Evolutionary conservation across 495 filamentous ascomycete species (phyloP).

Genomic region (Geoglossum glabrum): DNA sequence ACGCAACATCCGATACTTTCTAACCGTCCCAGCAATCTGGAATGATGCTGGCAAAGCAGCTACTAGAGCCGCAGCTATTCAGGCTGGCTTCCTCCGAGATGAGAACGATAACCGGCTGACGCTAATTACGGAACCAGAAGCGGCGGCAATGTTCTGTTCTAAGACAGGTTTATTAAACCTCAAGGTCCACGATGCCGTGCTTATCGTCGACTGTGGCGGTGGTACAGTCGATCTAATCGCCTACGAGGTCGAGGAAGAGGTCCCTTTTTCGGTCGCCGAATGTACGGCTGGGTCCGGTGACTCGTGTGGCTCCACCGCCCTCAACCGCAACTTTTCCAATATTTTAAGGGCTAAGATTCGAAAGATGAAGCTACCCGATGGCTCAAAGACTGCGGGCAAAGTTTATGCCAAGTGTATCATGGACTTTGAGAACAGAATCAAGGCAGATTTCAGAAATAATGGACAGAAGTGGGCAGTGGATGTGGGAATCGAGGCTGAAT

Average conservation of each 20-base stretch:
- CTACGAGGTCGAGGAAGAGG: slow-evolving; percentile 58
- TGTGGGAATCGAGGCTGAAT: slow-evolving; percentile 58
- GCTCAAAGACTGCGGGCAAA: slow-evolving; percentile 51
- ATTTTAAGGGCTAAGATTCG: slow-evolving; percentile 56
- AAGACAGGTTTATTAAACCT: slow-evolving; percentile 55
- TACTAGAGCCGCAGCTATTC: slow-evolving; percentile 49
- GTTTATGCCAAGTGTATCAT: slow-evolving; percentile 66
- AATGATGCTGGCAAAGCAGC: slow-evolving; percentile 60
- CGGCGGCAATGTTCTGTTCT: slow-evolving; percentile 52
- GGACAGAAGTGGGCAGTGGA: slow-evolving; percentile 62
- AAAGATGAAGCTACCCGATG: slow-evolving; percentile 60
- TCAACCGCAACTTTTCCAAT: slow-evolving; percentile 59
- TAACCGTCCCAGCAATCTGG: slow-evolving; percentile 59
- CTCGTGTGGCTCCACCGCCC: slow-evolving; percentile 52
- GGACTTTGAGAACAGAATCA: slow-evolving; percentile 65
- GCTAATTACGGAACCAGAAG: slow-evolving; percentile 51
- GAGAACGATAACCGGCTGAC: slow-evolving; percentile 58
- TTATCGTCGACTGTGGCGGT: slow-evolving; percentile 59
- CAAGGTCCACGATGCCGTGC: slow-evolving; percentile 51
- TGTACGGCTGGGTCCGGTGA: slow-evolving; percentile 58
- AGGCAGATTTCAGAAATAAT: slow-evolving; percentile 65
- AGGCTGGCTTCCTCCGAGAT: slow-evolving; percentile 53
- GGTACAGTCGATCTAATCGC: slow-evolving; percentile 60
- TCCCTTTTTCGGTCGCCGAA: slow-evolving; percentile 52
- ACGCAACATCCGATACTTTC: slow-evolving; percentile 52